Evolutionary conservation across 2,329 filamentous ascomycete genomes (phyloP).

Genomic region (Aspergillus pseudotamarii): DNA sequence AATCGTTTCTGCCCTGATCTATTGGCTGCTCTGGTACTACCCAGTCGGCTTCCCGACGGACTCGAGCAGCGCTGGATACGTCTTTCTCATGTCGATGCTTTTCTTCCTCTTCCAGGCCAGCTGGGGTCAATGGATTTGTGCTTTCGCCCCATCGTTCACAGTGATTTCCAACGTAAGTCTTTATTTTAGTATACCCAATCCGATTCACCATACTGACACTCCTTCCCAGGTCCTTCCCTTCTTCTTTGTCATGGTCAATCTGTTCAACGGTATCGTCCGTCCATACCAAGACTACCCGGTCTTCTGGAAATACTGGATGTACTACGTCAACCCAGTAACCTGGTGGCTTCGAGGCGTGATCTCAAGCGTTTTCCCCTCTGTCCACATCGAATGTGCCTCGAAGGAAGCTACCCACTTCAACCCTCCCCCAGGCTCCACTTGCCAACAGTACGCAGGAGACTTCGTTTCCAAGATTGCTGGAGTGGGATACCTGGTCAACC

Average conservation of each 20-base stretch:
- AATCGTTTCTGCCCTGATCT: conserved; percentile 65
- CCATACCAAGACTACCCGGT: conserved; percentile 66
- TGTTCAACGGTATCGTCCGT: conserved; percentile 78
- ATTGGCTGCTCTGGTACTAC: conserved; percentile 78
- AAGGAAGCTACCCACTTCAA: conserved; percentile 68
- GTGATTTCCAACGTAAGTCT: conserved; percentile 66
- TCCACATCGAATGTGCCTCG: conserved; percentile 54
- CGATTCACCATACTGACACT: background rate
- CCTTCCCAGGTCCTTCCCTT: conserved; percentile 63
- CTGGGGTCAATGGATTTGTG: conserved; percentile 84
- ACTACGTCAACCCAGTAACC: conserved; percentile 69
- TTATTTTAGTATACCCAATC: conserved; percentile 12
- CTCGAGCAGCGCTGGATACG: conserved; percentile 68
- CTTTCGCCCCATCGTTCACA: conserved; percentile 77
- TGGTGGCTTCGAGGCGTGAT: conserved; percentile 75
- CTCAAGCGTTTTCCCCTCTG: conserved; percentile 60
- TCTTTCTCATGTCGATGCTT: conserved; percentile 76
- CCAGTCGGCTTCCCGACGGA: conserved; percentile 70
- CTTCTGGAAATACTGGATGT: conserved; percentile 75
- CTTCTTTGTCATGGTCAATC: conserved; percentile 75
- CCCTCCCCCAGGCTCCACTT: conserved; percentile 66
- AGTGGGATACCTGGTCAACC: conserved; percentile 66
- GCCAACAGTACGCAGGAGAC: conserved; percentile 62
- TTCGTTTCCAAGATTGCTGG: conserved; percentile 56
- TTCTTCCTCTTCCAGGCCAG: conserved; percentile 75